Base-by-base conservation (phyloP, 2,329 filamentous ascomycete species). In the Alternaria triticimaculans region DNA sequence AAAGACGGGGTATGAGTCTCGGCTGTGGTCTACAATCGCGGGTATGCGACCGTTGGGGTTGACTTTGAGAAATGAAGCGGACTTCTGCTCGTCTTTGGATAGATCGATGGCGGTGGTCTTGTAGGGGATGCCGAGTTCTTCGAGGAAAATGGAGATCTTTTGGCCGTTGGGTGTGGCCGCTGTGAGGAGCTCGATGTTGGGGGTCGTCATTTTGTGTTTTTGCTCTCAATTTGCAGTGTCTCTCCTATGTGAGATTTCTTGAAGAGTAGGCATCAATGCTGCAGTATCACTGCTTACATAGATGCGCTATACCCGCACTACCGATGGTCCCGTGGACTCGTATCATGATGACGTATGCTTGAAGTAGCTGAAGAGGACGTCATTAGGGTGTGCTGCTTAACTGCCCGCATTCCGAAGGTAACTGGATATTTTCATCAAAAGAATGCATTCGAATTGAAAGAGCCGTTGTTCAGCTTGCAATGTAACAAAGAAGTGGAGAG, bases 31-130 rank as follows among this genome's bases (percentile, higher is more conserved):
- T 8, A 92, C 93, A 55, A 97, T 77, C 64, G 93, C 93, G 5
- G 93, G 93, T 71, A 97, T 96, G 71, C 93, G 90, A 68, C 93
- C 93, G 78, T 97, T 97, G 65, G 93, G 93, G 81, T 97, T 97
- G 82, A 96, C 94, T 55, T 89, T 87, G 30, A 96, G 86, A 81
- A 94, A 97, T 90, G 90, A 94, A 10, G 87, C 87, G 77, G 93
- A 86, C 72, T 94, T 95, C 73, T 95, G 92, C 41, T 84, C 85
- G 74, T 92, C 90, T 69, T 90, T 90, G 64, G 78, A 82, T 56
- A 96, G 85, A 28, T 90, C 85, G 73, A 95, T 88, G 3, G 65
- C 7, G 0, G 63, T 72, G 8, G 60, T 60, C 9, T 51, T 70
- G 63, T 73, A 72, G 4, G 68, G 64, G 28, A 76, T 75, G 58